phyloP scores from a whole-genome alignment of 1,139 yeast genomes.

The Pichia inconspicua region DNA sequence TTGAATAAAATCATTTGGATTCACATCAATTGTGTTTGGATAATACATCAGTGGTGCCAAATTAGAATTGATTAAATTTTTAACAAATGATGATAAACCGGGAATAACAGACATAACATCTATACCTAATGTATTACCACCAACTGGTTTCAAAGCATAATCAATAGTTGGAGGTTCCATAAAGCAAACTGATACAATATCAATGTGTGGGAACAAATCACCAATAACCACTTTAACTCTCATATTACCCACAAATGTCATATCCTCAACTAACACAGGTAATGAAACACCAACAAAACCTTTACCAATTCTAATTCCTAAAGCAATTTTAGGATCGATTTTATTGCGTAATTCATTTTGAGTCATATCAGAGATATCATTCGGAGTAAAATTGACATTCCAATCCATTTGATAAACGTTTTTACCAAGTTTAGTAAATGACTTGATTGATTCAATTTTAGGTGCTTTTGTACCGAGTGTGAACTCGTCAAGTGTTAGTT shows the following conservation, averaged over 20 bases:
- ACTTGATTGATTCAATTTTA: conserved; percentile 58
- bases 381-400: conserved; percentile 74
- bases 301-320: conserved; percentile 73
- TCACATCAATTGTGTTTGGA: conserved; percentile 71
- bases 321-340: conserved; percentile 69
- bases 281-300: conserved; percentile 68
- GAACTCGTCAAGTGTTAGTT: conserved; percentile 62
- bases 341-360: conserved; percentile 61
- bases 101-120: conserved; percentile 81
- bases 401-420: conserved; percentile 75
- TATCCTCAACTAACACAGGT: conserved; percentile 70
- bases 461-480: conserved; percentile 79
- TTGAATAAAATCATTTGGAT: conserved; percentile 63
- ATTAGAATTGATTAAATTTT: conserved; percentile 56
- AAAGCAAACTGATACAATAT: conserved; percentile 60
- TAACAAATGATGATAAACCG: conserved; percentile 68
- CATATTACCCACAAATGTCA: conserved; percentile 67
- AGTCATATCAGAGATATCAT: conserved; percentile 77
- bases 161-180: conserved; percentile 73
- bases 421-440: conserved; percentile 60
- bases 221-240: conserved; percentile 57
- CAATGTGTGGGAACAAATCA: conserved; percentile 65
- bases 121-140: conserved; percentile 76
- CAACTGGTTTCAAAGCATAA: conserved; percentile 76
- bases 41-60: conserved; percentile 74